Evolutionary conservation across 495 filamentous ascomycete species (phyloP).

Genomic region (Aspergillus kassunensis): DNA sequence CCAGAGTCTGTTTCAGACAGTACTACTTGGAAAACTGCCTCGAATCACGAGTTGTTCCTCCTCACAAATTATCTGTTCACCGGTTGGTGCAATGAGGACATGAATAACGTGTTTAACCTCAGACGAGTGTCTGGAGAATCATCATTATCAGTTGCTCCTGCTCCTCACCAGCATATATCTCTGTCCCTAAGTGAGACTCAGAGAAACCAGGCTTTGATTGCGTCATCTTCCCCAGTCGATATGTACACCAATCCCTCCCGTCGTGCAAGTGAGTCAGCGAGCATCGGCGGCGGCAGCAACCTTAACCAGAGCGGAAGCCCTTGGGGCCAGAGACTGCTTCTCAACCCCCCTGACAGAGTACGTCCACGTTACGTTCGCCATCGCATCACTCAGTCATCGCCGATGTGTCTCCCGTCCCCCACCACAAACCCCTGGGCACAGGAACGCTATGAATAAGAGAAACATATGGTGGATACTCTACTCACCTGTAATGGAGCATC

Average conservation of each 20-base stretch:
- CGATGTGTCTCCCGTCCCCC: slow-evolving; percentile 13
- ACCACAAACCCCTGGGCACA: neutral
- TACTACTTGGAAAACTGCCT: slow-evolving; percentile 22
- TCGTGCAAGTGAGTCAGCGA: slow-evolving; percentile 12
- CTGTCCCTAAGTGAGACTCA: neutral
- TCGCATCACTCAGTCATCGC: slow-evolving; percentile 23
- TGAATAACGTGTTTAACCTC: neutral
- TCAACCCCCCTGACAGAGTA: slow-evolving; percentile 5
- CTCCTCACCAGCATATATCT: neutral
- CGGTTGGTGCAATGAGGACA: slow-evolving; percentile 16
- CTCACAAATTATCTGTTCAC: slow-evolving; percentile 19
- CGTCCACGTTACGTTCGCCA: slow-evolving; percentile 10
- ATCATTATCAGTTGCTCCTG: neutral
- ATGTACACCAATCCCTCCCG: slow-evolving; percentile 5
- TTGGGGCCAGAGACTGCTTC: slow-evolving; percentile 14
- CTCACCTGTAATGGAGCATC: neutral
- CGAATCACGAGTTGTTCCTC: slow-evolving; percentile 19
- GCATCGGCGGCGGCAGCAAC: neutral
- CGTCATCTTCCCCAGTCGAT: slow-evolving; percentile 6
- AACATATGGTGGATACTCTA: neutral
- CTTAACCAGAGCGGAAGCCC: slow-evolving; percentile 1
- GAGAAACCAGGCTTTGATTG: neutral
- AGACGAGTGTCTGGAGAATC: neutral
- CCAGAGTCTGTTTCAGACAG: slow-evolving; percentile 9
- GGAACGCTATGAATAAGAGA: neutral